Evolutionary conservation across 176 grass and related monocot species (phyloP).

Genomic region (Avena eriantha): DNA sequence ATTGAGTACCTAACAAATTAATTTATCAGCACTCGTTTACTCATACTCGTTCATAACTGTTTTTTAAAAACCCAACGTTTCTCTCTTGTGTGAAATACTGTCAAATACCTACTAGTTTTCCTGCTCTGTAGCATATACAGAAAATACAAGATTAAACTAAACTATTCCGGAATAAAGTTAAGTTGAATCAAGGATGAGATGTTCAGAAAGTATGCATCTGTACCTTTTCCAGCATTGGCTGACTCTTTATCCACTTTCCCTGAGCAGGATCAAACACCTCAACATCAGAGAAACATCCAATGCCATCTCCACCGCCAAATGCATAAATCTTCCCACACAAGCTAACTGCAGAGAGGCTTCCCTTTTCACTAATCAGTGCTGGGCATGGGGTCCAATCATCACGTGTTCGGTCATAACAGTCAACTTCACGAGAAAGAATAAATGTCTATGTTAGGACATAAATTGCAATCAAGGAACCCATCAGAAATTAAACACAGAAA

Average conservation of each 20-base stretch:
- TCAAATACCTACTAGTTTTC: conserved; percentile 5
- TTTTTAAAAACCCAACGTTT: not conserved
- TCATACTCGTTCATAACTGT: not conserved
- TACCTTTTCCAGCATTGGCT: conserved; percentile 85
- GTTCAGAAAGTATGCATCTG: not conserved
- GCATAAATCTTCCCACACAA: conserved; percentile 73
- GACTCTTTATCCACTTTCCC: conserved; percentile 68
- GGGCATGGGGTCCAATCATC: conserved; percentile 70
- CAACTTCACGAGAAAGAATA: conserved; percentile 56
- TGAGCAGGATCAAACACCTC: conserved; percentile 75
- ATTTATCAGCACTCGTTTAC: not conserved
- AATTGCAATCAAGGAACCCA: not conserved
- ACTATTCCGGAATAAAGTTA: not conserved
- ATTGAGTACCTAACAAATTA: not conserved
- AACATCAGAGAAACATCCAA: conserved; percentile 65
- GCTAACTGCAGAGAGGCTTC: conserved; percentile 62
- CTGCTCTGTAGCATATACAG: not conserved
- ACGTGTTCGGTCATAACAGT: conserved; percentile 67
- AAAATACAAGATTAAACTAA: not conserved
- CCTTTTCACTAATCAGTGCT: conserved; percentile 57
- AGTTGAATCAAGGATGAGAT: conserved; percentile 18
- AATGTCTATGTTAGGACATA: conserved; percentile 33
- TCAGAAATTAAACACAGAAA: conserved; percentile 21
- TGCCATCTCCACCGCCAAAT: conserved; percentile 70
- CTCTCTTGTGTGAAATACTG: not conserved